Base-by-base conservation (phyloP, 192 early-diverging fungal genomes). In the Kappamyces sp. region DNA sequence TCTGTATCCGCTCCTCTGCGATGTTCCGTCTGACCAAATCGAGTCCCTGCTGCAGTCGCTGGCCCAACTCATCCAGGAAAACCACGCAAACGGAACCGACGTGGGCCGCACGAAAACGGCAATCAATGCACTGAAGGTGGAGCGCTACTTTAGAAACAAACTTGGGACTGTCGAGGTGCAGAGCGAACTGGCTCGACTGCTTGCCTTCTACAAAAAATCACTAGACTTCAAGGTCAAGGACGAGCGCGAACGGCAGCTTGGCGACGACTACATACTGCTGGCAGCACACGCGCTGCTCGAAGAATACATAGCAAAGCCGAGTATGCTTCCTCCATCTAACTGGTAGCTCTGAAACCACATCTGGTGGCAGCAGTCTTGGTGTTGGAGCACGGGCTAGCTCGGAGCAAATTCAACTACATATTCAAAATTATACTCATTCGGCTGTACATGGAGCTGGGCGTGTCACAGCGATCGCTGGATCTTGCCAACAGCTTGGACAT, bases 391-490 rank as follows among this genome's bases (percentile, higher is more conserved):
- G 90, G 88, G 0, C 69, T 93, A 35, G 65, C 63, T 41, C 82
- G 80, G 39, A 93, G 89, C 76, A 82, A 79, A 46, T 76, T 82
- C 71, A 91, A 87, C 66, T 93, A 85, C 63, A 82, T 90, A 65
- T 86, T 97, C 54, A 93, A 88, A 66, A 79, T 97, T 15, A 70
- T 88, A n/a, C 77, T 93, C 8, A 84, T 93, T 41, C 85, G 91
- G 23, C 53, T 98, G 4, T 94, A 94, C 61, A 68, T 80, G 15
- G 69, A 80, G 15, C 55, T 93, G 7, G 90, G 85, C 9, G 82
- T 75, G 35, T 83, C 72, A 63, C 65, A 72, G 33, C 84, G 84
- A 12, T 72, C 87, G 3, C 66, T 74, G 34, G 71, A 72, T 9
- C 74, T 90, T 51, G 84, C 77, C 71, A 74, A 75, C 50, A 76